phyloP scores from a whole-genome alignment of 2,329 filamentous ascomycete species.

The Xenosphaeropsis pyriputrescens region DNA sequence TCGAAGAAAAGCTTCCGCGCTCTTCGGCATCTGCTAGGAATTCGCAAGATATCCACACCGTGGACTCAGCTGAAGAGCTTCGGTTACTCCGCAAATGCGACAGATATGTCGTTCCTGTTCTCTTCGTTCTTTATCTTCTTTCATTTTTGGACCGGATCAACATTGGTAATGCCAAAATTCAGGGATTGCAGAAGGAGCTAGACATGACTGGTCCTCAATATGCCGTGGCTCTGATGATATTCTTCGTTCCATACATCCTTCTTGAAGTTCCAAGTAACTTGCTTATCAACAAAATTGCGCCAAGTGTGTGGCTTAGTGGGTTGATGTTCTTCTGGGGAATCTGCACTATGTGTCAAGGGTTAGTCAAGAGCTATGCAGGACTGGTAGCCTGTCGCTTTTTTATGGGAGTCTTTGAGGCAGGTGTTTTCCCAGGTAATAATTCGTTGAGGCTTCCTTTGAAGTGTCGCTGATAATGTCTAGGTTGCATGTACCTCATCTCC shows the following conservation, averaged over 20 bases:
- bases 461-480: background rate
- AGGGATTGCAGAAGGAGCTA: slow-evolving; percentile 12
- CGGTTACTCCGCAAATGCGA: background rate
- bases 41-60: too few species aligned
- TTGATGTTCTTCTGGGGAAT: background rate
- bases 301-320: too few species aligned
- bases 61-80: too few species aligned
- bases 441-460: background rate
- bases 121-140: background rate
- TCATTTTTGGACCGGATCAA: slow-evolving; percentile 8
- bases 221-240: slow-evolving; percentile 13
- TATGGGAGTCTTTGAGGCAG: slow-evolving; percentile 9
- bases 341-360: slow-evolving; percentile 13
- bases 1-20: too few species aligned
- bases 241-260: slow-evolving; percentile 9
- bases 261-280: slow-evolving; percentile 8
- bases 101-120: background rate
- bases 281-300: too few species aligned
- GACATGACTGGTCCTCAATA: slow-evolving; percentile 10
- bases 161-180: slow-evolving; percentile 10
- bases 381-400: slow-evolving; percentile 16
- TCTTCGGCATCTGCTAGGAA: too few species aligned
- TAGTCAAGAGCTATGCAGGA: slow-evolving; percentile 15
- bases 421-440: slow-evolving; percentile 9
- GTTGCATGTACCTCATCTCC: slow-evolving; percentile 59